Evolutionary conservation across 2,329 filamentous ascomycete genomes (phyloP), one percentile per base, ranked within the genome.

Genomic region (Colletotrichum incanum): DNA sequence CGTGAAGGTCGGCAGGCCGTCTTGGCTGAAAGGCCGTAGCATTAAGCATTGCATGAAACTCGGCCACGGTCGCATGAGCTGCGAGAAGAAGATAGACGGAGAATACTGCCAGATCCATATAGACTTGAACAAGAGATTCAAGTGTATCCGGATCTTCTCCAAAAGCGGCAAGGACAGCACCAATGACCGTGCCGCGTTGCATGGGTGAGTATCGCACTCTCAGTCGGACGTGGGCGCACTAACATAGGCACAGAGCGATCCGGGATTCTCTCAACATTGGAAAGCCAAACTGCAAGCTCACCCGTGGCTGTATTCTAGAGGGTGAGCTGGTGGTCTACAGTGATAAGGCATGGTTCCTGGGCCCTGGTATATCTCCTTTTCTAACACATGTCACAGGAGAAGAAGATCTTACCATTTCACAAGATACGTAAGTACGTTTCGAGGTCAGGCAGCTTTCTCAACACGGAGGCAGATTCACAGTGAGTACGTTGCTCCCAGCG

Each of bases 111-210:
- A 98, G 79, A 90, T 98, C 39, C 95, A 98, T 77, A 84, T 98
- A 49, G 91, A 97, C 77, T 83, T 93, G 8, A 84, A 84, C 11
- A 90, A 88, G 61, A 83, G 83, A 20, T 78, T 70, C 1, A 78
- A 87, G 1, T 88, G 86, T 59, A 90, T 97, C 37, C 92, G 93
- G 74, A 96, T 98, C 39, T 98, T 96, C 79, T 97, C 94, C 12
- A 98, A 98, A 79, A 96, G 94, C 77, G 94, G 95, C 70, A 97
- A 96, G 79, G 94, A 98, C 75, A 96, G 94, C 55, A 98, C 94
- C 0, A 78, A 83, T 63, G 95, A 97, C 79, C 89, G 93, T 43
- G 76, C 80, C 14, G 85, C 84, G 1, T 80, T 97, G 28, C 91
- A 93, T 74, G 78, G 78, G 87, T 89, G 78, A 75, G 84, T 76